phyloP scores from a whole-genome alignment of 2,329 filamentous ascomycete genomes.

The Neurospora sp. region DNA sequence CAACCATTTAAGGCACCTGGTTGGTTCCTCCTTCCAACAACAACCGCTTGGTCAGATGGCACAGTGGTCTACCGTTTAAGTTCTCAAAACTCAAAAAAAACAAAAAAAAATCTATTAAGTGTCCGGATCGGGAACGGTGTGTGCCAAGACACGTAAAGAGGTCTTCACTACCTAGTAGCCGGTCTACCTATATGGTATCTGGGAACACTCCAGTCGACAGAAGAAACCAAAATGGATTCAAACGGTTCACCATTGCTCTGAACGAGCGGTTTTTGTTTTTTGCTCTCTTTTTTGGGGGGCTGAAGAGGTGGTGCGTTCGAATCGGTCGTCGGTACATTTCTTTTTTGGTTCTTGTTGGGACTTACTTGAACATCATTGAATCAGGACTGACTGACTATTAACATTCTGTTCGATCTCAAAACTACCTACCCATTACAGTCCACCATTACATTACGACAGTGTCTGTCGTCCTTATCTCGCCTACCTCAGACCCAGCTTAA shows the following conservation, averaged over 20 bases:
- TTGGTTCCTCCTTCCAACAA: not conserved
- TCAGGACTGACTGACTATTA: not conserved
- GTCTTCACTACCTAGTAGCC: not conserved
- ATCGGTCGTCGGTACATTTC: not conserved
- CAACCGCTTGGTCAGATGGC: not conserved
- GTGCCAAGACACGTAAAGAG: not conserved
- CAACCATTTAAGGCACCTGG: not conserved
- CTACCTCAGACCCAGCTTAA: conserved; percentile 2
- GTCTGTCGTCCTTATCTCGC: too few species aligned
- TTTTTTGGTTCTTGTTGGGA: not conserved
- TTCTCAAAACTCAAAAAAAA: not conserved
- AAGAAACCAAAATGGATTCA: not conserved
- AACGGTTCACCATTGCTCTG: not conserved
- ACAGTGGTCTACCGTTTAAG: not conserved
- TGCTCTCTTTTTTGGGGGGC: not conserved
- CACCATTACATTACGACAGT: too few species aligned
- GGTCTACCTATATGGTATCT: not conserved
- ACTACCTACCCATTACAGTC: too few species aligned
- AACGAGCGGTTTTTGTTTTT: not conserved
- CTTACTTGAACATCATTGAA: not conserved
- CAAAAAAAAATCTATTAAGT: not conserved
- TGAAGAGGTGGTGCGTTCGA: not conserved
- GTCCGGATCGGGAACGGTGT: not conserved
- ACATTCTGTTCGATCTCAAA: not conserved
- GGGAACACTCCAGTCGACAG: not conserved